These are phyloP conservation scores for Pisolithus tinctorius DNA, from an alignment of 768 basidiomycete genomes.

Conservation along the genomic window DNA sequence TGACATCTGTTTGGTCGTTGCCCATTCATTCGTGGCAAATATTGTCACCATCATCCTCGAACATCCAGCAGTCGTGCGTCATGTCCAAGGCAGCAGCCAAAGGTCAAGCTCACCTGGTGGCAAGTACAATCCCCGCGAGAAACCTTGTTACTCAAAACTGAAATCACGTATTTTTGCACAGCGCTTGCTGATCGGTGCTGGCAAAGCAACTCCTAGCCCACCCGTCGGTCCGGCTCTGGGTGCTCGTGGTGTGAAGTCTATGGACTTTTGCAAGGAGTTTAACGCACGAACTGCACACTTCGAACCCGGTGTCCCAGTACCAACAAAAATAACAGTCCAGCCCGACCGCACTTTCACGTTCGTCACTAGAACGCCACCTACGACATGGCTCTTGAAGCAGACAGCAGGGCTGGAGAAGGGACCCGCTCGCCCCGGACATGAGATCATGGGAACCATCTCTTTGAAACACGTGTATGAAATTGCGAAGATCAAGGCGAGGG, in stretches of 20 bases:
- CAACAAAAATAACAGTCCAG: conserved; percentile 89
- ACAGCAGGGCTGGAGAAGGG: conserved; percentile 89
- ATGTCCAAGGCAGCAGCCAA: conserved; percentile 64
- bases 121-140: conserved; percentile 32
- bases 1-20: conserved; percentile 17
- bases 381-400: conserved; percentile 85
- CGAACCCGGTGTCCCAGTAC: conserved; percentile 76
- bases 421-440: conserved; percentile 74
- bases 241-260: conserved; percentile 96
- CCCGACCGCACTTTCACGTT: conserved; percentile 96
- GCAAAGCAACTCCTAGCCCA: conserved; percentile 92
- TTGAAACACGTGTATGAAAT: conserved; percentile 99
- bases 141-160: conserved; percentile 3
- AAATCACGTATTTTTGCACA: conserved; percentile 23
- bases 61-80: conserved; percentile 1
- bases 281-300: conserved; percentile 94
- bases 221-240: conserved; percentile 97
- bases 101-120: conserved; percentile 70
- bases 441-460: conserved; percentile 72
- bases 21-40: neutral
- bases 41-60: neutral
- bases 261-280: conserved; percentile 99
- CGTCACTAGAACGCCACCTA: conserved; percentile 85
- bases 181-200: conserved; percentile 86
- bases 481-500: conserved; percentile 90